A percentile compares a stretch with the other conserved stretches of the same genome.
These are phyloP conservation scores for Conidiobolus coronatus DNA, from an alignment of 371 early-diverging fungal species.

Conservation along the genomic window DNA sequence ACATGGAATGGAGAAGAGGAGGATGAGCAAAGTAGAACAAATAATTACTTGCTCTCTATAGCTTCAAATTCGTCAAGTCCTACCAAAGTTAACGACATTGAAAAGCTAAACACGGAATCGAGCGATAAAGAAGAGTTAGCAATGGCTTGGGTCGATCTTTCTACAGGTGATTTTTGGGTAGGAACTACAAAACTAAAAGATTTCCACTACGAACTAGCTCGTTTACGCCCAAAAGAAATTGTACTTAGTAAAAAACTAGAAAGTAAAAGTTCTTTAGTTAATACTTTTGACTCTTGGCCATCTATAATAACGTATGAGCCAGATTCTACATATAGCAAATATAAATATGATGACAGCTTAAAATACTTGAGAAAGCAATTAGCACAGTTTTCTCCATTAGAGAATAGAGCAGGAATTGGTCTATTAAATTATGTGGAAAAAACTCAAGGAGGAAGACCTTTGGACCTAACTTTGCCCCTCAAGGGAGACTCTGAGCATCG, in stretches of 20 bases:
- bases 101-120: neutral
- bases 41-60: slow-evolving; percentile 11
- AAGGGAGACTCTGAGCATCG: slow-evolving; percentile 17
- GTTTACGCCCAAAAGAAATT: slow-evolving; percentile 69
- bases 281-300: slow-evolving; percentile 6
- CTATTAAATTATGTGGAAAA: slow-evolving; percentile 25
- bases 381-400: slow-evolving; percentile 13
- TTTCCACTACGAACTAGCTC: slow-evolving; percentile 42
- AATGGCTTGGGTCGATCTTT: slow-evolving; percentile 77
- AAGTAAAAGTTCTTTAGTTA: slow-evolving; percentile 7
- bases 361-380: neutral
- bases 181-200: slow-evolving; percentile 18
- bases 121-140: slow-evolving; percentile 18
- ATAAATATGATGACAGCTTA: too few relatives aligned
- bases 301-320: slow-evolving; percentile 11
- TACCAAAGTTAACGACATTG: too few relatives aligned
- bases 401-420: slow-evolving; percentile 22
- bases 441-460: slow-evolving; percentile 20
- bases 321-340: neutral
- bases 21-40: too few relatives aligned
- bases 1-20: slow-evolving; percentile 48
- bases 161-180: slow-evolving; percentile 71
- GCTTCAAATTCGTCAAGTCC: too few relatives aligned
- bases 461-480: slow-evolving; percentile 20
- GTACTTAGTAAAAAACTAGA: slow-evolving; percentile 19